Conservation (phyloP, 1,284 basidiomycete species). For the Ustilago lituana region DNA sequence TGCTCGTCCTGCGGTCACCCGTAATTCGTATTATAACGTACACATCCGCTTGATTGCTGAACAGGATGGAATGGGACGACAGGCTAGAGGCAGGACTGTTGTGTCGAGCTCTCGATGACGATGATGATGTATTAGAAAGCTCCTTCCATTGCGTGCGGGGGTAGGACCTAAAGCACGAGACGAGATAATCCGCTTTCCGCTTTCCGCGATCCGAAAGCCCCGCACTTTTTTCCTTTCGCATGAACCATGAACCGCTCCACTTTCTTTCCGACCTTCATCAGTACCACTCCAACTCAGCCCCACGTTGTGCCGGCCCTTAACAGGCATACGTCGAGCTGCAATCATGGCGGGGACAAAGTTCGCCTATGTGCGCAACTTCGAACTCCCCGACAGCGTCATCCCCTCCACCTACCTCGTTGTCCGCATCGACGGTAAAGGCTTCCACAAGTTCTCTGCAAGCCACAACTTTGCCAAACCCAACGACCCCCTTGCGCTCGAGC, state of each 20-base stretch:
- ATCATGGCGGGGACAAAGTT: conserved; percentile 90
- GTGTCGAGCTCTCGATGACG: no score
- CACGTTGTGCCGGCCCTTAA: no score
- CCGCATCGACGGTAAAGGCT: conserved; percentile 91
- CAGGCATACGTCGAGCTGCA: background rate
- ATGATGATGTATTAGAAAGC: no score
- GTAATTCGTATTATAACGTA: no score
- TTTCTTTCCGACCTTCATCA: background rate
- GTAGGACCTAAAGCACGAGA: no score
- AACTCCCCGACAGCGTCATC: conserved; percentile 85
- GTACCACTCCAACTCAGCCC: no score
- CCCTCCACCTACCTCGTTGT: conserved; percentile 86
- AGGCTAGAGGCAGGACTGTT: no score
- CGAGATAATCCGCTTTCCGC: conserved; percentile 16
- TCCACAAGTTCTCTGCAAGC: conserved; percentile 90
- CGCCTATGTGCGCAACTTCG: conserved; percentile 88
- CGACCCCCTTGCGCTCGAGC: conserved; percentile 81
- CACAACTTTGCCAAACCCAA: conserved; percentile 91
- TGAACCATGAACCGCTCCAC: conserved; percentile 21
- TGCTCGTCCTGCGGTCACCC: background rate
- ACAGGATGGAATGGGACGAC: no score
- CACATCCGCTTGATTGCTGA: background rate
- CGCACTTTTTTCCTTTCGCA: conserved; percentile 3
- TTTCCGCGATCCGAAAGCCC: conserved; percentile 16
- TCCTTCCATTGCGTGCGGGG: no score